phyloP scores from a whole-genome alignment of 805 yeast species.

The Candida methanosorbosa region DNA sequence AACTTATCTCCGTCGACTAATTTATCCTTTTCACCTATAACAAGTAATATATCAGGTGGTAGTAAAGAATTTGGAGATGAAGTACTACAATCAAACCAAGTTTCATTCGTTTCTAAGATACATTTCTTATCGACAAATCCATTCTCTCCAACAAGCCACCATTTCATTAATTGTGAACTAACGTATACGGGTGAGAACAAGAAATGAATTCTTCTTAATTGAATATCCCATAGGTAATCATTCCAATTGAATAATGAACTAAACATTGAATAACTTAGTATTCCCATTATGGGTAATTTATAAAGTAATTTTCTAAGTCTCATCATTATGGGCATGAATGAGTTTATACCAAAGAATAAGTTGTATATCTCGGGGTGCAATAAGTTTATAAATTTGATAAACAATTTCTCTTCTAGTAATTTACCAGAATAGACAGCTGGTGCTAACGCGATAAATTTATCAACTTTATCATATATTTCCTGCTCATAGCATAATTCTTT shows the following conservation, averaged over 20 bases:
- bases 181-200: conserved; percentile 81
- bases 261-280: conserved; percentile 71
- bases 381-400: conserved; percentile 53
- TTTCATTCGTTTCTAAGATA: conserved; percentile 40
- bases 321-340: conserved; percentile 75
- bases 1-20: conserved; percentile 72
- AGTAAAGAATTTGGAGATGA: too few species aligned
- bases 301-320: conserved; percentile 42
- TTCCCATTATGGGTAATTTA: conserved; percentile 45
- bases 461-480: conserved; percentile 34
- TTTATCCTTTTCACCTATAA: conserved; percentile 65
- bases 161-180: conserved; percentile 72
- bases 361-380: conserved; percentile 36
- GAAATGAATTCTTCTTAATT: conserved; percentile 64
- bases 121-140: conserved; percentile 40
- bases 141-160: conserved; percentile 68
- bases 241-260: conserved; percentile 84
- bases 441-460: conserved; percentile 67
- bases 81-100: conserved; percentile 45
- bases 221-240: conserved; percentile 65
- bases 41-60: conserved; percentile 58
- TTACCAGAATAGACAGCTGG: conserved; percentile 92
- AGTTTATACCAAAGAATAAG: conserved; percentile 61
- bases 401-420: conserved; percentile 50
- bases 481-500: conserved; percentile 35